Evolutionary conservation across 768 basidiomycete species (phyloP).

Genomic region (Sarcodon sp.): DNA sequence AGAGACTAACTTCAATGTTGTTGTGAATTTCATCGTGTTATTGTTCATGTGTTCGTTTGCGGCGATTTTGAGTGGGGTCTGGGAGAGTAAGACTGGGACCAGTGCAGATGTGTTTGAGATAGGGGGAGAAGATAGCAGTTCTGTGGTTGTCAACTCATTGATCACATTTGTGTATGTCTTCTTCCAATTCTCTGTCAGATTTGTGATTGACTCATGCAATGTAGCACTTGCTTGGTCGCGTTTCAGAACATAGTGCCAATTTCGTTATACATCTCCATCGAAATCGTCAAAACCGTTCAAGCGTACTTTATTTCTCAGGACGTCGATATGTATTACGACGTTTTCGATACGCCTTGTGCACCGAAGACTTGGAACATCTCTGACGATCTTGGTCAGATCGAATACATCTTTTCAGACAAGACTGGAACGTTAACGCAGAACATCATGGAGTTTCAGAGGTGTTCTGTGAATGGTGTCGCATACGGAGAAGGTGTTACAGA

Average conservation of each 20-base stretch:
- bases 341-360: slow-evolving; percentile 77
- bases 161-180: slow-evolving; percentile 81
- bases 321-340: slow-evolving; percentile 89
- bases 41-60: slow-evolving; percentile 63
- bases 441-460: slow-evolving; percentile 97
- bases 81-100: slow-evolving; percentile 44
- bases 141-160: slow-evolving; percentile 56
- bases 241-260: slow-evolving; percentile 98
- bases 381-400: slow-evolving; percentile 96
- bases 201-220: neutral
- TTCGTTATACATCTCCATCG: slow-evolving; percentile 93
- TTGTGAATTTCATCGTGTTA: slow-evolving; percentile 83
- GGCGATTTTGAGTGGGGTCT: slow-evolving; percentile 65
- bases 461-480: slow-evolving; percentile 68
- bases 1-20: slow-evolving; percentile 97
- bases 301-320: slow-evolving; percentile 96
- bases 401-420: slow-evolving; percentile 91
- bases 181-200: neutral
- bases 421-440: slow-evolving; percentile 97
- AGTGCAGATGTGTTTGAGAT: slow-evolving; percentile 66
- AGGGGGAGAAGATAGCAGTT: slow-evolving; percentile 48
- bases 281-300: slow-evolving; percentile 96
- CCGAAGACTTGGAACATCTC: slow-evolving; percentile 99
- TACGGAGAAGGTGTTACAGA: slow-evolving; percentile 96
- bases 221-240: slow-evolving; percentile 81